Conservation (phyloP, 2,329 filamentous ascomycete species). For the Trichophaea hybrida region DNA sequence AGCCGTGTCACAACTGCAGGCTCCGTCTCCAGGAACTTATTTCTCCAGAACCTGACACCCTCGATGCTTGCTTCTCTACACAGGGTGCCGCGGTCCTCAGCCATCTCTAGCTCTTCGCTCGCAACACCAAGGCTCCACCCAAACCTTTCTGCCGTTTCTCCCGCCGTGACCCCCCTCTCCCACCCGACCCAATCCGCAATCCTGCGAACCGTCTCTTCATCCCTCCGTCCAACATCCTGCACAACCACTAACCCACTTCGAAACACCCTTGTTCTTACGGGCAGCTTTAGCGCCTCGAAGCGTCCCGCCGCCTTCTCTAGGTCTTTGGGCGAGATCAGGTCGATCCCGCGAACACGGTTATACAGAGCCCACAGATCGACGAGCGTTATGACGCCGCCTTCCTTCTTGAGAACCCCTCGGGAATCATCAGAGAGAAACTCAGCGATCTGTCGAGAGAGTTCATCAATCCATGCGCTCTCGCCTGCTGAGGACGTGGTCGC, state of each 20-base stretch:
- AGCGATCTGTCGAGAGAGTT: constrained; percentile 55
- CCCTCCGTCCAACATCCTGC: constrained; percentile 72
- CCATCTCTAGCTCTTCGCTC: constrained; percentile 91
- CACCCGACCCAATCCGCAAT: constrained; percentile 55
- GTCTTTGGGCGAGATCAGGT: constrained; percentile 80
- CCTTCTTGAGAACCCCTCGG: constrained; percentile 58
- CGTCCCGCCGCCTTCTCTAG: constrained; percentile 78
- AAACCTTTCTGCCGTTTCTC: constrained; percentile 77
- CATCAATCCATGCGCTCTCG: constrained; percentile 58
- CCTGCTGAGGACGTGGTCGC: constrained; percentile 40
- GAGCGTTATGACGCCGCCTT: constrained; percentile 76
- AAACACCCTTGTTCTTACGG: constrained; percentile 75
- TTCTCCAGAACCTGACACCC: constrained; percentile 86
- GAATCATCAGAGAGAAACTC: constrained; percentile 80
- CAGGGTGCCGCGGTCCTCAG: constrained; percentile 72
- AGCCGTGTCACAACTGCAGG: neutral
- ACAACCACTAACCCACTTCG: constrained; percentile 91
- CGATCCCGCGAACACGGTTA: constrained; percentile 83
- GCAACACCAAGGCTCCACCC: constrained; percentile 96
- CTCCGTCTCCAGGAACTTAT: constrained; percentile 35
- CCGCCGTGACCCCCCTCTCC: constrained; percentile 76
- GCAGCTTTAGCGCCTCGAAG: constrained; percentile 78
- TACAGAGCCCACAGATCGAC: constrained; percentile 92
- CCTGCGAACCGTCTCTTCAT: constrained; percentile 72
- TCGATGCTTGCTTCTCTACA: constrained; percentile 88